Conservation (phyloP, 768 basidiomycete species). For the Candolleomyces aberdarensis region DNA sequence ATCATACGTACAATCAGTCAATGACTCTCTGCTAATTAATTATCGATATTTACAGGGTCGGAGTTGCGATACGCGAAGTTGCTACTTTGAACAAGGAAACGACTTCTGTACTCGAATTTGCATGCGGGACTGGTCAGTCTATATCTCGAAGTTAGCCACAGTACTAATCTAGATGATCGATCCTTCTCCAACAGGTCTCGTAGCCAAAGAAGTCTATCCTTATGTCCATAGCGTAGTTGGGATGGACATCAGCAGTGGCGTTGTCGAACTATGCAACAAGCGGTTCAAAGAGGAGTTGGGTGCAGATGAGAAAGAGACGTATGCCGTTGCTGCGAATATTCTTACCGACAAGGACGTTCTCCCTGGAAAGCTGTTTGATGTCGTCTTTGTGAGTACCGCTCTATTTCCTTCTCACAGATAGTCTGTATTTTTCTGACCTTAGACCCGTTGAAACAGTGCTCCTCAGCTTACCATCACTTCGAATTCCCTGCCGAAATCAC, state of each 20-base stretch:
- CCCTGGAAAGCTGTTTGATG: too few relatives aligned
- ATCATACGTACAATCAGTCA: not conserved
- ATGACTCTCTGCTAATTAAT: not conserved
- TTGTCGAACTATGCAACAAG: constrained; percentile 61
- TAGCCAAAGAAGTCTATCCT: constrained; percentile 54
- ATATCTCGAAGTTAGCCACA: too few relatives aligned
- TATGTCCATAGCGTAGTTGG: constrained; percentile 59
- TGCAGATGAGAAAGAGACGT: too few relatives aligned
- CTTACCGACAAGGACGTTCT: too few relatives aligned
- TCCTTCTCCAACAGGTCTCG: constrained; percentile 37
- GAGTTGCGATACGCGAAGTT: constrained; percentile 24
- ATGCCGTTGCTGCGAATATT: too few relatives aligned
- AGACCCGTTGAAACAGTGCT: too few relatives aligned
- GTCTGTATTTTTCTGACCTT: too few relatives aligned
- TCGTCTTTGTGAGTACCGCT: too few relatives aligned
- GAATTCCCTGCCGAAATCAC: too few relatives aligned
- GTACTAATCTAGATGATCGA: too few relatives aligned
- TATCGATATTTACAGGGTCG: constrained; percentile 17
- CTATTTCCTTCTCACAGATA: too few relatives aligned
- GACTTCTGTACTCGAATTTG: constrained; percentile 62
- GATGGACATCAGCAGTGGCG: constrained; percentile 64
- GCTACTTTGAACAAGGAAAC: constrained; percentile 44
- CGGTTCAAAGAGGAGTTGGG: constrained; percentile 24
- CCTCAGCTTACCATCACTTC: too few relatives aligned
- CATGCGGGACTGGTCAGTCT: constrained; percentile 59